Evolutionary conservation across 2,329 filamentous ascomycete species (phyloP), one percentile per base, ranked within the genome.

Genomic region (Madurella mycetomatis): DNA sequence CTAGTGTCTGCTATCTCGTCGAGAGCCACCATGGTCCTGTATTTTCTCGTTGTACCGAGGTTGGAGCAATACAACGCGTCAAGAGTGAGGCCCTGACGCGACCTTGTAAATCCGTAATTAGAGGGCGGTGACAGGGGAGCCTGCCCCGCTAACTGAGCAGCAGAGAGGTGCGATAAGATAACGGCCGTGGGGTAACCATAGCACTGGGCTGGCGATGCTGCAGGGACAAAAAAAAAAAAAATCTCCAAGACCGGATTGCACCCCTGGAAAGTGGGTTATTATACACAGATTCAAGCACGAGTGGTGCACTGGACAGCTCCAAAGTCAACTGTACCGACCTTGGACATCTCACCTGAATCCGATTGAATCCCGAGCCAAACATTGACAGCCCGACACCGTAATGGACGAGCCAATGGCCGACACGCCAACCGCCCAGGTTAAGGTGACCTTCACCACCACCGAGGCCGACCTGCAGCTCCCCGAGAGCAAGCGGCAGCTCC

Each of bases 361-460:
- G 12, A 49, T 39, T 25, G 25, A 5, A 40, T 18, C 4, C 2
- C 18, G 1, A 41, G 12, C 13, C 18, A 9, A 30, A 49, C 25
- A 42, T 13, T 37, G 16, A 49, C 17, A 50, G 18, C 17, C 42
- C 51, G 53, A 52, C 43, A 44, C 46, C 49, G 60, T 54, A 54
- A 69, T 68, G 65, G 64, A 65, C 39, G 60, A 62, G 19, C 50
- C 59, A 49, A 60, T 61, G 54, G 53, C 45, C 48, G 58, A 66
- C 32, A 67, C 66, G 54, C 59, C 70, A 47, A 67, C 69, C 60
- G 70, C 76, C 49, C 84, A 86, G 70, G 77, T 87, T 58, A 84
- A 84, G 71, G 83, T 88, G 57, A 76, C 84, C 70, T 87, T 88
- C 72, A 84, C 80, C 55, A 87, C 84, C 44, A 78, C 76, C 53